Evolutionary conservation across 2,329 filamentous ascomycete species (phyloP), one percentile per base, ranked within the genome.

Genomic region (Colletotrichum eleusines): DNA sequence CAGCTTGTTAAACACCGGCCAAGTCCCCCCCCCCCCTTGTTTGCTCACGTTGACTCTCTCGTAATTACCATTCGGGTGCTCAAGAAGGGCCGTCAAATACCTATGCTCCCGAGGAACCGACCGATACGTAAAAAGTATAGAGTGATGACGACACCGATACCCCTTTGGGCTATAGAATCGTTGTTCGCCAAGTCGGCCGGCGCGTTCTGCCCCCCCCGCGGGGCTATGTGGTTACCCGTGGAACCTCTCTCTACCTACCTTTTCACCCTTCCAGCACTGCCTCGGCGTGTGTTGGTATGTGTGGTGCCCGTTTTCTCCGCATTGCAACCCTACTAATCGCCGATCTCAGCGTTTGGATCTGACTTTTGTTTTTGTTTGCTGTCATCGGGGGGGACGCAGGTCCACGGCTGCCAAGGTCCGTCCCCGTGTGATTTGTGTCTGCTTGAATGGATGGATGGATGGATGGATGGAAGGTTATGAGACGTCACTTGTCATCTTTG

Each of bases 81-180:
- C 31, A 38, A 26, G 16, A 7, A 3, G 35, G 3, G 20, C 16
- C n/a, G n/a, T 5, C 8, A 26, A 46, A 9, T 14, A n/a, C n/a
- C n/a, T n/a, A 2, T 48, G 14, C 18, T 54, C 44, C 20, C 31
- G 9, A 11, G 55, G 38, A 51, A 26, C 35, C 31, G 16, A 26
- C 35, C 31, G 16, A 20, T 59, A 31, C 20, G 12, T 42, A n/a
- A 23, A 46, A 12, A 5, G 4, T 2, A 11, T 28, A 28, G 46
- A 72, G 40, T 73, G 58, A 59, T 72, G 69, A 73, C 72, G 72
- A 61, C 69, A 72, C 50, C 53, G 44, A 63, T 73, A 35, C 69
- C 62, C 57, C 57, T 71, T 60, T 63, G 18, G 68, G 68, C 26
- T 48, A 68, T 46, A 46, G 59, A 63, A n/a, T 71, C 58, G 64